phyloP scores from a whole-genome alignment of 2,329 filamentous ascomycete species.

The Dactylellina cionopaga region DNA sequence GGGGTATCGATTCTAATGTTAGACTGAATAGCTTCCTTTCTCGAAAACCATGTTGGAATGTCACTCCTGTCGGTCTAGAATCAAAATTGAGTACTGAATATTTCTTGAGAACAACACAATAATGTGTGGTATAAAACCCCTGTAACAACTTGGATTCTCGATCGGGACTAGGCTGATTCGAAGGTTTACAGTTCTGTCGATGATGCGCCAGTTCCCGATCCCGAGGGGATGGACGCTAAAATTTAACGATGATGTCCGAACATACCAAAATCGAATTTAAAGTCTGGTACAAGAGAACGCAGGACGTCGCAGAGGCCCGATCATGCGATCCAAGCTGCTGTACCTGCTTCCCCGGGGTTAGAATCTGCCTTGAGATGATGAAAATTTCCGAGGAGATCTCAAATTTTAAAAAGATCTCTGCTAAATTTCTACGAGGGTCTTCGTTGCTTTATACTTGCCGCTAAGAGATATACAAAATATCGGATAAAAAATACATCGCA shows the following conservation, averaged over 20 bases:
- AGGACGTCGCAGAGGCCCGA: too few relatives aligned
- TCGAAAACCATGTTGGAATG: neutral
- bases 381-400: conserved; percentile 1
- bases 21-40: neutral
- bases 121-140: neutral
- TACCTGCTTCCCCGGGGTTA: neutral
- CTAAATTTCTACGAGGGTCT: too few relatives aligned
- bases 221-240: conserved; percentile 34
- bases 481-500: too few relatives aligned
- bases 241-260: neutral
- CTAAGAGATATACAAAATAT: too few relatives aligned
- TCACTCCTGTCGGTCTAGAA: too few relatives aligned
- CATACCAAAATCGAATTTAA: neutral
- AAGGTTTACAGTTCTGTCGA: conserved; percentile 20
- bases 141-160: neutral
- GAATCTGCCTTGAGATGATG: neutral
- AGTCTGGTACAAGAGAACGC: too few relatives aligned
- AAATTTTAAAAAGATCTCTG: too few relatives aligned
- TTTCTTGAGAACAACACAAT: neutral
- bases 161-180: conserved; percentile 17
- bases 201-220: conserved; percentile 43
- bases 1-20: neutral
- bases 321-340: neutral
- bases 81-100: neutral
- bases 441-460: too few relatives aligned